Evolutionary conservation across 2,329 filamentous ascomycete genomes (phyloP).

Genomic region (Dactylellina parvicollis): DNA sequence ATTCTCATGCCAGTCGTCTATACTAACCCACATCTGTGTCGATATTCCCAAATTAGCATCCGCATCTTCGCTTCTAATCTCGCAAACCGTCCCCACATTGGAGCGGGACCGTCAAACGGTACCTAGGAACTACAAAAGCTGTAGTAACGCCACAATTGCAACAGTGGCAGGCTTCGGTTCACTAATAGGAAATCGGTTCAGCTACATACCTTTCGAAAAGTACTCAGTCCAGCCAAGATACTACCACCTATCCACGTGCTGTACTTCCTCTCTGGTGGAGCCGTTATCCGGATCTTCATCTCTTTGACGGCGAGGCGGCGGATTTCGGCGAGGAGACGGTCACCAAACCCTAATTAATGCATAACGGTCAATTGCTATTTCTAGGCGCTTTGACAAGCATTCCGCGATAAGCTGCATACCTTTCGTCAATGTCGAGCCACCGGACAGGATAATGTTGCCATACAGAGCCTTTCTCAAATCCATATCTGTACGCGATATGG

Average conservation of each 20-base stretch:
- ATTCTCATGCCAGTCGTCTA: slow-evolving; percentile 99
- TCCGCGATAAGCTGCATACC: slow-evolving; percentile 61
- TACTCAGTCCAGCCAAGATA: slow-evolving; percentile 94
- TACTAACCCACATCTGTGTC: slow-evolving; percentile 96
- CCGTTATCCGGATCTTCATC: slow-evolving; percentile 99
- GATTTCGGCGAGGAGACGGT: slow-evolving; percentile 88
- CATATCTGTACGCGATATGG: slow-evolving; percentile 93
- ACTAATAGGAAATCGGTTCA: not conserved
- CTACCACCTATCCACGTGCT: slow-evolving; percentile 99
- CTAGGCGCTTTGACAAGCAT: not conserved
- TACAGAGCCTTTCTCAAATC: slow-evolving; percentile 94
- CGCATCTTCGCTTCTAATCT: slow-evolving; percentile 34
- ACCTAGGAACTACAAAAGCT: not conserved
- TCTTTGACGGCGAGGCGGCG: slow-evolving; percentile 95
- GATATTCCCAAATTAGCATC: slow-evolving; percentile 49
- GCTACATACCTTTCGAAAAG: slow-evolving; percentile 87
- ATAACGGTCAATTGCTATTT: slow-evolving; percentile 16
- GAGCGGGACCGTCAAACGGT: not conserved
- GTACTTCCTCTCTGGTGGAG: slow-evolving; percentile 96
- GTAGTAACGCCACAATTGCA: not conserved
- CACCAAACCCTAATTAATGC: slow-evolving; percentile 74
- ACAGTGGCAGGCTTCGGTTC: not conserved
- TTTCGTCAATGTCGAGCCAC: slow-evolving; percentile 94
- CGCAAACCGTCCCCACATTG: not conserved
- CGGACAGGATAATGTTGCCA: slow-evolving; percentile 95